phyloP scores from a whole-genome alignment of 495 filamentous ascomycete species.

The Pyronema omphalodes region DNA sequence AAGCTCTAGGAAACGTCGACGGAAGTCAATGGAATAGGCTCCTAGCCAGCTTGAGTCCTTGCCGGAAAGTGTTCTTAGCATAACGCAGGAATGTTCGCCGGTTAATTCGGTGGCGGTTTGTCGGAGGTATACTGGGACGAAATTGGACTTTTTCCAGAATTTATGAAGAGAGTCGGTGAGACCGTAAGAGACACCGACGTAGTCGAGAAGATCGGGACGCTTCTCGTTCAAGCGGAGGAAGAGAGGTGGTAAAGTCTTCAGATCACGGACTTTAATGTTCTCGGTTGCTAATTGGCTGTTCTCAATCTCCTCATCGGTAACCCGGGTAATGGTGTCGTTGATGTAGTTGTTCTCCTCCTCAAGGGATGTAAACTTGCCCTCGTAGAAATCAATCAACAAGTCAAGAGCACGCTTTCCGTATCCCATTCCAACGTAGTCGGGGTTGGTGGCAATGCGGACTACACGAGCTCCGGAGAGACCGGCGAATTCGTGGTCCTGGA shows the following conservation, averaged over 20 bases:
- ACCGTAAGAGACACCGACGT: conserved; percentile 87
- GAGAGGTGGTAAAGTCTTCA: conserved; percentile 75
- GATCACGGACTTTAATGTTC: conserved; percentile 77
- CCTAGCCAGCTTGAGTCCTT: conserved; percentile 66
- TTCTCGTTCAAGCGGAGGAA: conserved; percentile 79
- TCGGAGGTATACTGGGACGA: conserved; percentile 79
- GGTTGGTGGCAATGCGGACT: conserved; percentile 91
- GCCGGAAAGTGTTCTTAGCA: conserved; percentile 61
- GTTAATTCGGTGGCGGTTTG: conserved; percentile 94
- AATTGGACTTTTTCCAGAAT: conserved; percentile 80
- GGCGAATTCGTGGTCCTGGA: conserved; percentile 94
- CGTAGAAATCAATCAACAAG: conserved; percentile 78
- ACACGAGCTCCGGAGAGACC: conserved; percentile 79
- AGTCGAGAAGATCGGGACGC: conserved; percentile 65
- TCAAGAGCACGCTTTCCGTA: conserved; percentile 79
- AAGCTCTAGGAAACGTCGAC: conserved; percentile 68
- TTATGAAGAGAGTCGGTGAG: conserved; percentile 77
- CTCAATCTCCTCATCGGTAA: conserved; percentile 70
- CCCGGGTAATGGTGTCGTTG: conserved; percentile 48
- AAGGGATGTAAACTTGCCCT: conserved; percentile 77
- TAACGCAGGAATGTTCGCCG: conserved; percentile 93
- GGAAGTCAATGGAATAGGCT: conserved; percentile 83
- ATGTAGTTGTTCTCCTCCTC: conserved; percentile 40
- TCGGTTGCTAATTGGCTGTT: conserved; percentile 64
- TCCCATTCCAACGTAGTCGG: conserved; percentile 83